A percentile compares a stretch with the other conserved stretches of the same genome.
Conservation (phyloP, 176 grass and related monocot genomes). For the Cymbopogon citratus region DNA sequence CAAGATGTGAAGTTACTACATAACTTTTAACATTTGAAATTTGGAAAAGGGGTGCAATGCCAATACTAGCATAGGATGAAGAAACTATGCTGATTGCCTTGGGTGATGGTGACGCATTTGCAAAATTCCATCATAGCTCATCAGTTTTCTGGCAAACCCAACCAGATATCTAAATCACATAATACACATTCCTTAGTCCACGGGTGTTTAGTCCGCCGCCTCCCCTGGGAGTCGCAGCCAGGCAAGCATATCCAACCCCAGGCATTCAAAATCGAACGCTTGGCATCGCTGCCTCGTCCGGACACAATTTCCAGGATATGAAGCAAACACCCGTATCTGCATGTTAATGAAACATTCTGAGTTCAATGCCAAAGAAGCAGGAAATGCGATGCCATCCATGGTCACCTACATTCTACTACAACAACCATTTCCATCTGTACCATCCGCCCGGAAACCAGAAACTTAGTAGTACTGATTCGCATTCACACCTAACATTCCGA, state of each 20-base stretch:
- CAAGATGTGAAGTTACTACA: background rate
- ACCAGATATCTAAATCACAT: background rate
- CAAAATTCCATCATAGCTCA: constrained; percentile 9
- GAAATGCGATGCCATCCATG: background rate
- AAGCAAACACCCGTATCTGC: background rate
- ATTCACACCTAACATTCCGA: background rate
- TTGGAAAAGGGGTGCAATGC: background rate
- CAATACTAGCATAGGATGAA: background rate
- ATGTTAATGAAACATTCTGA: background rate
- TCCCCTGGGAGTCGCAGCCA: background rate
- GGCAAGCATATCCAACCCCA: background rate
- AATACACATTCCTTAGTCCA: background rate
- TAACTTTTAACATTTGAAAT: background rate
- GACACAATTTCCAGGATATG: background rate
- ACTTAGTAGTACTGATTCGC: background rate
- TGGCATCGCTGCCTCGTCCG: background rate
- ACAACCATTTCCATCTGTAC: background rate
- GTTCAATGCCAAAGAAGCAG: background rate
- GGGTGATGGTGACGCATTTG: background rate
- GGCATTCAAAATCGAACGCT: background rate
- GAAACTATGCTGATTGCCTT: background rate
- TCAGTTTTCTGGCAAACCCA: background rate
- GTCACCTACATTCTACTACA: background rate
- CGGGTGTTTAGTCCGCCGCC: background rate
- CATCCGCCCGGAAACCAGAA: background rate